Conservation (phyloP, 2,329 filamentous ascomycete genomes). For the Neophaeococcomyces aloes region DNA sequence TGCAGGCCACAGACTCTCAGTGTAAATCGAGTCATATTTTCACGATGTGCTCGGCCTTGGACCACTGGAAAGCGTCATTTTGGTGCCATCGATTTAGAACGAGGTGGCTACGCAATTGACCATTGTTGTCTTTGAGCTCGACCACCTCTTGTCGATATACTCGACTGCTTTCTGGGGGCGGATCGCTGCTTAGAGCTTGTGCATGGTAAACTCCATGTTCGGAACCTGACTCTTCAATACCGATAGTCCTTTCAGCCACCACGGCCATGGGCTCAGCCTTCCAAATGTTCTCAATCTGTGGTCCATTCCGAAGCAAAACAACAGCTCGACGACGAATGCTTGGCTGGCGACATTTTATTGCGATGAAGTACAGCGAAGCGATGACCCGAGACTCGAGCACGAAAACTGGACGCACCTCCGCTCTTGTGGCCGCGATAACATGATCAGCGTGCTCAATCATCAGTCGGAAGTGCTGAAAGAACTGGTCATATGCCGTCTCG, state of each 20-base stretch:
- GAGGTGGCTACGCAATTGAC: too few relatives aligned
- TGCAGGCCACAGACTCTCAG: too few relatives aligned
- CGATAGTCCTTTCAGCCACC: slow-evolving; percentile 1
- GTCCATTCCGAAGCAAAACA: not conserved
- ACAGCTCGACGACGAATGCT: not conserved
- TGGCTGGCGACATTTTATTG: slow-evolving; percentile 4
- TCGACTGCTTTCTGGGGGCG: too few relatives aligned
- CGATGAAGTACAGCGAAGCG: not conserved
- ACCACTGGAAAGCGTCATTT: too few relatives aligned
- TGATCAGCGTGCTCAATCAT: slow-evolving; percentile 2
- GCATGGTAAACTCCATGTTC: too few relatives aligned
- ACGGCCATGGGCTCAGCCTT: not conserved
- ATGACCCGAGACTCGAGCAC: slow-evolving; percentile 1
- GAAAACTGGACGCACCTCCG: not conserved
- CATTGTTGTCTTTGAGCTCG: too few relatives aligned
- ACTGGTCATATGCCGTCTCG: slow-evolving; percentile 1
- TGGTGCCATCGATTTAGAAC: too few relatives aligned
- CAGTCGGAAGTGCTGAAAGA: not conserved
- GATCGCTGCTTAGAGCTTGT: too few relatives aligned
- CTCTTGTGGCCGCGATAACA: not conserved
- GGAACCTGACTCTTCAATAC: slow-evolving; percentile 1
- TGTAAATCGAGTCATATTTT: too few relatives aligned
- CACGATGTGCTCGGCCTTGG: too few relatives aligned
- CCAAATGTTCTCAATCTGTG: slow-evolving; percentile 1
- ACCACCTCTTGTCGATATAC: too few relatives aligned